These are phyloP conservation scores for Apostasia ramifera DNA, from an alignment of 106 monocot species.

Conservation along the genomic window DNA sequence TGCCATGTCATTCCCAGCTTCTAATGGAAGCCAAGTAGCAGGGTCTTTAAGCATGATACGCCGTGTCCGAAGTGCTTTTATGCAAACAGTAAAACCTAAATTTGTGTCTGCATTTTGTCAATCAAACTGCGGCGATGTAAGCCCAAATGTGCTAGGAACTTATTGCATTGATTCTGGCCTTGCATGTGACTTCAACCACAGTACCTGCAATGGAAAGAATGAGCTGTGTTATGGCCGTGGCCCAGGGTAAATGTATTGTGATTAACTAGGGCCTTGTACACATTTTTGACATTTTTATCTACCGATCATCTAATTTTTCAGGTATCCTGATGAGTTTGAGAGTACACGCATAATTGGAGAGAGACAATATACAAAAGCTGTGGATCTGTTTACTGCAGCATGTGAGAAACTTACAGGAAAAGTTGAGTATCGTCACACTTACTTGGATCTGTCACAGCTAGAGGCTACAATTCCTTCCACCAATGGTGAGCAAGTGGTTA, in stretches of 20 bases:
- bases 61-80: slow-evolving; percentile 43
- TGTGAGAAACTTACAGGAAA: slow-evolving; percentile 63
- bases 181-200: slow-evolving; percentile 90
- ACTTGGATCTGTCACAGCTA: slow-evolving; percentile 64
- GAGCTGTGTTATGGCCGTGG: slow-evolving; percentile 94
- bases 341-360: slow-evolving; percentile 87
- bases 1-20: slow-evolving; percentile 64
- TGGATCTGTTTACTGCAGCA: slow-evolving; percentile 70
- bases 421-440: slow-evolving; percentile 76
- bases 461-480: slow-evolving; percentile 42
- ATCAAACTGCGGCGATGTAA: slow-evolving; percentile 94
- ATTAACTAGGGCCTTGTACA: background rate
- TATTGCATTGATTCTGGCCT: slow-evolving; percentile 87
- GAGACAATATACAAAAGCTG: slow-evolving; percentile 72
- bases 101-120: slow-evolving; percentile 96
- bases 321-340: slow-evolving; percentile 94
- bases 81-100: slow-evolving; percentile 35
- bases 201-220: slow-evolving; percentile 93
- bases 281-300: background rate
- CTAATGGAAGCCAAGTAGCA: slow-evolving; percentile 52
- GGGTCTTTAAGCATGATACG: slow-evolving; percentile 29
- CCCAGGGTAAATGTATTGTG: slow-evolving; percentile 52
- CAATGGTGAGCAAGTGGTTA: slow-evolving; percentile 25
- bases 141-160: slow-evolving; percentile 87
- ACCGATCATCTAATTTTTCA: slow-evolving; percentile 14